A percentile compares a stretch with the other conserved stretches of the same genome.
phyloP scores from a whole-genome alignment of 768 basidiomycete species.

The Gloeophyllum trabeum region DNA sequence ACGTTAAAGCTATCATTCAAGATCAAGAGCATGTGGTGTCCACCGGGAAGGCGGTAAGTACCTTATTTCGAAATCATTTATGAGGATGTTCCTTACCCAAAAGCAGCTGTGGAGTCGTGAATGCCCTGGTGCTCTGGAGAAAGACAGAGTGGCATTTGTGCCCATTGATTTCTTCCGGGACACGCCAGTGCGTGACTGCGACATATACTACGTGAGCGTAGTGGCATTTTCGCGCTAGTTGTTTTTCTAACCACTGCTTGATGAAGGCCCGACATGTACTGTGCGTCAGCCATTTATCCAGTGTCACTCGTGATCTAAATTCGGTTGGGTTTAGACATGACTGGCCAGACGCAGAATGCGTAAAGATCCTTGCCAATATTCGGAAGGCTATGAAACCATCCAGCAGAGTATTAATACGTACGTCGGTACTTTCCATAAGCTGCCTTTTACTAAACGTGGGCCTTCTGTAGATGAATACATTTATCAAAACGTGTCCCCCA shows the following conservation, averaged over 20 bases:
- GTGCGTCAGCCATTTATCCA: slow-evolving; percentile 11
- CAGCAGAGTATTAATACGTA: slow-evolving; percentile 27
- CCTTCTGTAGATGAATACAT: slow-evolving; percentile 23
- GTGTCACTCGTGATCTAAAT: neutral
- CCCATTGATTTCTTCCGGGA: slow-evolving; percentile 28
- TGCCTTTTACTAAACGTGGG: neutral
- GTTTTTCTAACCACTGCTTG: neutral
- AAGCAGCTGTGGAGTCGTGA: slow-evolving; percentile 19
- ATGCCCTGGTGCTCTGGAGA: slow-evolving; percentile 22
- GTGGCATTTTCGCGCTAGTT: neutral
- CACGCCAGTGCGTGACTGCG: slow-evolving; percentile 21
- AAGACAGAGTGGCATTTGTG: slow-evolving; percentile 24
- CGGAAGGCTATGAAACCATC: slow-evolving; percentile 21
- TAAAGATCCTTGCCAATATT: slow-evolving; percentile 24
- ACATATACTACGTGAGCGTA: slow-evolving; percentile 28
- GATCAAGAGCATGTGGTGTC: slow-evolving; percentile 18
- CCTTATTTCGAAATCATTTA: slow-evolving; percentile 1
- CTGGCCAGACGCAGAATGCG: slow-evolving; percentile 26
- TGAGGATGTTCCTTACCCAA: neutral
- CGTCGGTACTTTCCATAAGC: slow-evolving; percentile 5
- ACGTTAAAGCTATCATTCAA: slow-evolving; percentile 21
- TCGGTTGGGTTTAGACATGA: slow-evolving; percentile 21
- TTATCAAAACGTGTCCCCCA: slow-evolving; percentile 16
- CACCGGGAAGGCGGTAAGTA: slow-evolving; percentile 12
- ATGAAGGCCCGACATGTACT: slow-evolving; percentile 16